Evolutionary conservation across 345 rosid species (phyloP).

Genomic region (Gynandropsis gynandra): DNA sequence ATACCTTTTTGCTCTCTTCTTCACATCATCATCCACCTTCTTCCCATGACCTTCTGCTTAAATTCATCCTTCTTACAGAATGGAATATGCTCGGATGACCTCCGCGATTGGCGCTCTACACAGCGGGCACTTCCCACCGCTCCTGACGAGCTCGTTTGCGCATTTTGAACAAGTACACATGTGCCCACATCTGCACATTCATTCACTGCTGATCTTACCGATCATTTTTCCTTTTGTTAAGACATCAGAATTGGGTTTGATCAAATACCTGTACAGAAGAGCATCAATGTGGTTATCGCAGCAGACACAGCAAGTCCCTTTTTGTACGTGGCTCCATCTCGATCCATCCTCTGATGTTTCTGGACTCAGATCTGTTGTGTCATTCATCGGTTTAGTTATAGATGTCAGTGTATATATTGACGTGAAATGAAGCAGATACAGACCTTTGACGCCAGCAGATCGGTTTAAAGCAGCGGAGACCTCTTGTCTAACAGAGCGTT

Average conservation of each 20-base stretch:
- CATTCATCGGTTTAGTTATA: neutral
- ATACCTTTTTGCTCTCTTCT: neutral
- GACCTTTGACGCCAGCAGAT: conserved; percentile 66
- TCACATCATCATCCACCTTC: conserved; percentile 10
- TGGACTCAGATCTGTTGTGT: conserved; percentile 43
- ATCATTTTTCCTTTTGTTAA: neutral
- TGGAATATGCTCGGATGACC: conserved; percentile 95
- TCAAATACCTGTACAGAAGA: conserved; percentile 78
- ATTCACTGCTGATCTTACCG: neutral
- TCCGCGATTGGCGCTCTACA: conserved; percentile 94
- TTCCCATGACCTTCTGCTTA: conserved; percentile 7
- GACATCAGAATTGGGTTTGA: neutral
- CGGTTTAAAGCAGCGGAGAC: conserved; percentile 96
- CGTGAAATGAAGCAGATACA: neutral
- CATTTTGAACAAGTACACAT: conserved; percentile 98
- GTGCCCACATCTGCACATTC: conserved; percentile 78
- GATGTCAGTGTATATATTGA: neutral
- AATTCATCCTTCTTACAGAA: conserved; percentile 41
- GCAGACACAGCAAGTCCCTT: conserved; percentile 96
- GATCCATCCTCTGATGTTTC: conserved; percentile 93
- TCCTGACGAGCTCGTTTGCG: conserved; percentile 81
- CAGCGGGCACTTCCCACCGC: conserved; percentile 90
- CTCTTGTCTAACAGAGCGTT: conserved; percentile 97
- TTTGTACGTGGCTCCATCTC: conserved; percentile 81
- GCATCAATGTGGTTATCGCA: conserved; percentile 95